Evolutionary conservation across 139 green algal genomes (phyloP).

Genomic region (Ulvella scutata): DNA sequence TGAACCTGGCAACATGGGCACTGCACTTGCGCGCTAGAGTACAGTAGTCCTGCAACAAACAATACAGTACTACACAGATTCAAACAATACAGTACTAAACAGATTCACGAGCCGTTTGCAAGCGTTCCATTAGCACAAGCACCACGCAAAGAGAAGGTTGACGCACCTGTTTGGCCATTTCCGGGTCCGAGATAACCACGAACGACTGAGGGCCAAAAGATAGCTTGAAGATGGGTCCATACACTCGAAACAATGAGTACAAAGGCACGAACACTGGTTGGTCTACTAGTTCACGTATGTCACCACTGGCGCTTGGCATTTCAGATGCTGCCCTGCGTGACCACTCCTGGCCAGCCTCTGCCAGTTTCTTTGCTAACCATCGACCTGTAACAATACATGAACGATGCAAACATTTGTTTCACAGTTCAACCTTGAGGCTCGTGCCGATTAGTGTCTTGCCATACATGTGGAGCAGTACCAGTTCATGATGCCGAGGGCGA

Average conservation of each 20-base stretch:
- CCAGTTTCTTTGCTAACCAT: conserved; percentile 33
- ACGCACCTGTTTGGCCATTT: conserved; percentile 55
- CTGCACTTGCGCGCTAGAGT: too few relatives aligned
- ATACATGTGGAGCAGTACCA: not conserved
- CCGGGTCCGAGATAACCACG: conserved; percentile 79
- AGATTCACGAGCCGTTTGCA: too few relatives aligned
- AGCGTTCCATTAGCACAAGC: too few relatives aligned
- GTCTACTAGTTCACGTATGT: conserved; percentile 82
- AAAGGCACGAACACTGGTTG: conserved; percentile 92
- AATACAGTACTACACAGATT: too few relatives aligned
- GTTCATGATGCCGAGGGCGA: not conserved
- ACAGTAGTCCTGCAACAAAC: too few relatives aligned
- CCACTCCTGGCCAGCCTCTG: conserved; percentile 49
- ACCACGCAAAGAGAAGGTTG: too few relatives aligned
- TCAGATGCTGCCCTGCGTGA: conserved; percentile 19
- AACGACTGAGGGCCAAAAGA: conserved; percentile 92
- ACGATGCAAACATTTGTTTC: not conserved
- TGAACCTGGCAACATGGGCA: too few relatives aligned
- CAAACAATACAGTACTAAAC: too few relatives aligned
- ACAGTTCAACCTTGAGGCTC: not conserved
- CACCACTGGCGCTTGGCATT: conserved; percentile 68
- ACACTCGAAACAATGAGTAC: conserved; percentile 69
- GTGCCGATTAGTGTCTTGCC: not conserved
- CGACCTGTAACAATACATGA: conserved; percentile 23
- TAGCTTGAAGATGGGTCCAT: conserved; percentile 76